Base-by-base conservation (phyloP, 306 rosid genomes). In the Echinosophora koreensis region DNA sequence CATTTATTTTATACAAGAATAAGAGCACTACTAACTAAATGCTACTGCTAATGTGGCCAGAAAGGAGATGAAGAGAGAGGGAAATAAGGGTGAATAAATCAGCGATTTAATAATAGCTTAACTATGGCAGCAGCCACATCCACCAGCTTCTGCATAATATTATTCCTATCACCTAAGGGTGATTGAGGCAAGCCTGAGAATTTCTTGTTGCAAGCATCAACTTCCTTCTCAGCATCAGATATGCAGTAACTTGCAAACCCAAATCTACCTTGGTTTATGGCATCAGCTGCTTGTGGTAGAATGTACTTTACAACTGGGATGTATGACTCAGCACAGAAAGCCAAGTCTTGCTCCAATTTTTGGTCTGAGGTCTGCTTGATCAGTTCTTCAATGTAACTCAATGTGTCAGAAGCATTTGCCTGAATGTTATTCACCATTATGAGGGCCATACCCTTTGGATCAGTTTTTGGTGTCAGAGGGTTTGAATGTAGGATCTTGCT, bases 271-370 rank as follows among this genome's bases (percentile, higher is more conserved):
- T 84, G 86, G 4, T 1, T 66, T 64, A 93, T 67, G 3, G 97
- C 95, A 47, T 93, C 92, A 76, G 90, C 89, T 2, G 97, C 94
- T 64, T 93, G 95, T 5, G 98, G 97, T 0, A 93, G 84, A 78
- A 73, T 93, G 63, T 84, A 93, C 50, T 84, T 93, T 71, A 93
- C 98, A 8, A 88, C 81, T 2, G 93, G 98, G 10, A 93, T 91
- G 63, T 89, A 93, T 44, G 90, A 68, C 71, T 93, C 94, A 14
- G 97, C 98, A 60, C 97, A 93, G 81, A 82, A 80, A 6, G 98
- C 97, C 79, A 93, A 60, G 14, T 88, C 77, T 44, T 84, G 87
- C 84, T 93, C 92, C 58, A 88, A 28, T 4, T 84, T 51, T 60
- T 63, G 77, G 14, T 88, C 89, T 22, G 88, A 38, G 17, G 87